Evolutionary conservation across 495 filamentous ascomycete species (phyloP).

Genomic region (Trichocladium uniseriatum): DNA sequence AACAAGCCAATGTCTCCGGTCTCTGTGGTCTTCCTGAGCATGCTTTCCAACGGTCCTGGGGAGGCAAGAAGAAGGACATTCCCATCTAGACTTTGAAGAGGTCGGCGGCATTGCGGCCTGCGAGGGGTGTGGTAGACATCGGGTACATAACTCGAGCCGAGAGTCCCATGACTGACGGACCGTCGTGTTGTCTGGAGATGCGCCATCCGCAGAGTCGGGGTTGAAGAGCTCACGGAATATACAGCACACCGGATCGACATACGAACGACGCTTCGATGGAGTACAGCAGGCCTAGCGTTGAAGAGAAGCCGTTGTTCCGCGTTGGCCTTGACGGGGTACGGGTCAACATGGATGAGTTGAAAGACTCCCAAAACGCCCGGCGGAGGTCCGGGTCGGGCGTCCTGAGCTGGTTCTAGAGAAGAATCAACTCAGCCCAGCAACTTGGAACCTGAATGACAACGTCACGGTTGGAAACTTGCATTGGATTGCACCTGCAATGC

Average conservation of each 20-base stretch:
- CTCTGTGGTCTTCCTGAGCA: conserved; percentile 64
- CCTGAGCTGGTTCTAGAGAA: no score
- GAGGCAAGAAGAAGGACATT: conserved; percentile 31
- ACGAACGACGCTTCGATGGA: neutral
- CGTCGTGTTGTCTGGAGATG: conserved; percentile 27
- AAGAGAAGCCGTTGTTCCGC: no score
- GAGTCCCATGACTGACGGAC: conserved; percentile 36
- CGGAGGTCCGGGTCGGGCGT: no score
- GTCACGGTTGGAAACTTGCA: no score
- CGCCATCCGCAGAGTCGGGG: conserved; percentile 24
- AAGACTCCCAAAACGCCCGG: no score
- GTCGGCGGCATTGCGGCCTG: conserved; percentile 10
- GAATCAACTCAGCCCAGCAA: no score
- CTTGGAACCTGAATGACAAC: no score
- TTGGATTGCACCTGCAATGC: no score
- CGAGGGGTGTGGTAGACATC: conserved; percentile 11
- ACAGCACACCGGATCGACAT: neutral
- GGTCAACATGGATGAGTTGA: no score
- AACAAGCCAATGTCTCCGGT: conserved; percentile 58
- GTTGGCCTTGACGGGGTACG: no score
- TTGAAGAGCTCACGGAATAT: neutral
- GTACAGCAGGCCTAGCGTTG: no score
- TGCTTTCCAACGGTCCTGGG: conserved; percentile 44
- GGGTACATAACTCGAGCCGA: conserved; percentile 27
- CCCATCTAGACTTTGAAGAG: conserved; percentile 31